These are phyloP conservation scores for Aspergillus heteromorphus DNA, from an alignment of 495 filamentous ascomycete genomes.

Conservation along the genomic window DNA sequence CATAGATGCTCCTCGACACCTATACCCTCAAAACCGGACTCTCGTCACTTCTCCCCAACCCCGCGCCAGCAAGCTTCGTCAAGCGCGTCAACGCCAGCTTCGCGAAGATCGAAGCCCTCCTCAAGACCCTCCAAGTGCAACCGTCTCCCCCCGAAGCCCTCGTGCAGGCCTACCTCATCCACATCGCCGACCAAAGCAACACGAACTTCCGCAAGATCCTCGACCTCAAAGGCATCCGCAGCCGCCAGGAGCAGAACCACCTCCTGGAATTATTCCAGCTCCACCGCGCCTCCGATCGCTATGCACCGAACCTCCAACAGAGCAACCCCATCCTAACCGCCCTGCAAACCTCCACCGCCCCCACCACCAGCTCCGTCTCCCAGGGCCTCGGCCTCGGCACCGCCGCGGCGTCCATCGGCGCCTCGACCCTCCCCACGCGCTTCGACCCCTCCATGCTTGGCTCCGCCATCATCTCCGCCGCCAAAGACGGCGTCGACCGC, in stretches of 20 bases:
- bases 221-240: conserved; percentile 81
- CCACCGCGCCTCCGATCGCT: conserved; percentile 59
- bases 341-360: conserved; percentile 35
- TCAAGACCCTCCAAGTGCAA: conserved; percentile 95
- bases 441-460: conserved; percentile 76
- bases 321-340: conserved; percentile 40
- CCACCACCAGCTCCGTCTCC: conserved; percentile 34
- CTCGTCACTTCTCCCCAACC: conserved; percentile 36
- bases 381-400: conserved; percentile 36
- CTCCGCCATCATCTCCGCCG: conserved; percentile 70
- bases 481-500: conserved; percentile 84
- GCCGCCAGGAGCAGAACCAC: conserved; percentile 69
- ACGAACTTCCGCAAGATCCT: conserved; percentile 96
- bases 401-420: conserved; percentile 38
- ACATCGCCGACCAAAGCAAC: conserved; percentile 85
- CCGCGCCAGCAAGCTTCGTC: conserved; percentile 60
- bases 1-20: conserved; percentile 84
- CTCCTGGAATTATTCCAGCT: conserved; percentile 87
- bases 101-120: conserved; percentile 80
- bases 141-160: conserved; percentile 87
- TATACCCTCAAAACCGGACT: conserved; percentile 87
- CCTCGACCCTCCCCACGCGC: conserved; percentile 41
- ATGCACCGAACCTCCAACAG: conserved; percentile 39
- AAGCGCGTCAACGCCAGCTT: conserved; percentile 86
- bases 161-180: conserved; percentile 93